A percentile compares a stretch with the other conserved stretches of the same genome.
Conservation (phyloP, 148 eudicot genomes). For the Camellia lanceoleosa region DNA sequence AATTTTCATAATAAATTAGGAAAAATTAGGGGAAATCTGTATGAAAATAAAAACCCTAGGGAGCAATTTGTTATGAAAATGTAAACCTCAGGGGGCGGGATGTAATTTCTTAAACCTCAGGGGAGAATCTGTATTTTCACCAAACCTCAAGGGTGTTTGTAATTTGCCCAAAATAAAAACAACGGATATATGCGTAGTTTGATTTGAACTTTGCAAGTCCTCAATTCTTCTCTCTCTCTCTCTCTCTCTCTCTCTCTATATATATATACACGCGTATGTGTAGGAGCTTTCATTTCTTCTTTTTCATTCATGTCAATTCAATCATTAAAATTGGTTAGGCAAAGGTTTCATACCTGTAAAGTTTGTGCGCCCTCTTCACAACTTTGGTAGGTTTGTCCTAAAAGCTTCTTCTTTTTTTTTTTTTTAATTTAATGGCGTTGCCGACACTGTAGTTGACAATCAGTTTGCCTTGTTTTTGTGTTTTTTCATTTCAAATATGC, state of each 20-base stretch:
- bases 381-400: background rate
- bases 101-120: too few species aligned
- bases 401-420: too few species aligned
- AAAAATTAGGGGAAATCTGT: too few species aligned
- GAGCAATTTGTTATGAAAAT: too few species aligned
- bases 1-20: too few species aligned
- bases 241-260: background rate
- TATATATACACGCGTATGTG: background rate
- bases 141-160: too few species aligned
- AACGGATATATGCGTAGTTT: background rate
- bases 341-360: background rate
- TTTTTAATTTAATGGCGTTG: background rate
- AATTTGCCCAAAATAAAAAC: background rate
- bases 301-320: background rate
- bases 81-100: too few species aligned
- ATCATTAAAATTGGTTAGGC: background rate
- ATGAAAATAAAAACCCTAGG: too few species aligned
- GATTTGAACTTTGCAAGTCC: too few species aligned
- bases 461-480: background rate
- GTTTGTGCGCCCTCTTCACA: background rate
- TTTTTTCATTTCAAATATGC: background rate
- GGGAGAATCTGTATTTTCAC: too few species aligned
- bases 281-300: background rate
- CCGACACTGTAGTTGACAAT: conserved; percentile 3
- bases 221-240: background rate